Base-by-base conservation (phyloP, 2,329 filamentous ascomycete genomes). In the Rasamsonia emersonii region DNA sequence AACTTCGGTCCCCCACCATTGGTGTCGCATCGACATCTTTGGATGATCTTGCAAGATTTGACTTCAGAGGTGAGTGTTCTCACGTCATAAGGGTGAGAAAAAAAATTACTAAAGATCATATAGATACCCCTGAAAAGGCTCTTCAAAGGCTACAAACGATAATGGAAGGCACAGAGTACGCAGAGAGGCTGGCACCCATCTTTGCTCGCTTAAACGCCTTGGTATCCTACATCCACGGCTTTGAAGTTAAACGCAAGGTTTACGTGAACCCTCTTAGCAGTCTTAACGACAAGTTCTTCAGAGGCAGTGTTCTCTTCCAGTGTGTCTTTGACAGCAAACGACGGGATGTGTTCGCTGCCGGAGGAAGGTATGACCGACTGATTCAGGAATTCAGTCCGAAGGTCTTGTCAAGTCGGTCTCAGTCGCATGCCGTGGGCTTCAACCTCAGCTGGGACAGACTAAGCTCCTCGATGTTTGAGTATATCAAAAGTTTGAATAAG, bases 261-360 rank as follows among this genome's bases (percentile, higher is more conserved):
- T 93, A 88, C 48, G 70, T 96, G 44, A 84, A 78, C 42, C 88
- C 89, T 0, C 68, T 98, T 5, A 83, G 79, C 51, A 93, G 84
- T 55, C 75, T 93, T 49, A 93, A 93, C 50, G 88, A 95, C 51
- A 82, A 80, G 35, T 95, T 96, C 53, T 98, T 91, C 56, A 68
- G 75, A 11, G 82, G 82, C 1, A 88, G 88, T 5, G 68, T 96
- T 17, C 67, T 96, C 25, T 96, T 98, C 53, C 84, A 93, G 39
- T 95, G 86, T 49, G 64, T 95, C 2, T 86, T 88, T 42, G 89
- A 96, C 53, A 93, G 86, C 53, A 74, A 80, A 39, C 79, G 75
- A 38, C 65, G 68, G 45, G 82, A 91, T 45, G 84, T 96, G 0
- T 86, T 96, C 50, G 91, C 89, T 4, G 91, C 88, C 18, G 91